Conservation (phyloP, 495 filamentous ascomycete genomes). For the Neurospora sp. region DNA sequence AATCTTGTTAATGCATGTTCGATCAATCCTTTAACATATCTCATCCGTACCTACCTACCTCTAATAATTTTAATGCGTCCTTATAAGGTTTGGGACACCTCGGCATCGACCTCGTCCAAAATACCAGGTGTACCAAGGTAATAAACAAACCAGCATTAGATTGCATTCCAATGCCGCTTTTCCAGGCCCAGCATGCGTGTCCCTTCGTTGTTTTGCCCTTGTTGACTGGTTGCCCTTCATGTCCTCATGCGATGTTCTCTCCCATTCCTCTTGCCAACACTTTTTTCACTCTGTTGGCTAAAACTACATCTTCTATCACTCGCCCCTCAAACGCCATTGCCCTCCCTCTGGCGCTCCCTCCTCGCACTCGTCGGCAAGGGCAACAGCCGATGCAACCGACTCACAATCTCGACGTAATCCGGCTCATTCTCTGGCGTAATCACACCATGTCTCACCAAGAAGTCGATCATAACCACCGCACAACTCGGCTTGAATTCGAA, state of each 20-base stretch:
- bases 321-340: not conserved
- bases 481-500: constrained; percentile 47
- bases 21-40: no score
- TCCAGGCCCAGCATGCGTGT: not conserved
- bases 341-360: not conserved
- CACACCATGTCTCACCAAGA: constrained; percentile 46
- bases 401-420: constrained; percentile 38
- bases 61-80: no score
- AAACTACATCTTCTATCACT: not conserved
- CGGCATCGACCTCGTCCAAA: no score
- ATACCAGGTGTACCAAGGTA: no score
- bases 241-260: not conserved
- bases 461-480: constrained; percentile 40
- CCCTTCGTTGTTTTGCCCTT: not conserved
- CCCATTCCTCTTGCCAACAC: not conserved
- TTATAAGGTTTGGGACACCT: no score
- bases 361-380: constrained; percentile 19
- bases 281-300: not conserved
- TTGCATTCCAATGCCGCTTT: not conserved
- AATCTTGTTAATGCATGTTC: no score
- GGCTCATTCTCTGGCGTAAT: constrained; percentile 40
- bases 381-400: constrained; percentile 35
- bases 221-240: not conserved
- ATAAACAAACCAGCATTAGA: no score
- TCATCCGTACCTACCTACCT: no score